phyloP scores from a whole-genome alignment of 2,329 filamentous ascomycete genomes.

The Chaetomium olivaceum region DNA sequence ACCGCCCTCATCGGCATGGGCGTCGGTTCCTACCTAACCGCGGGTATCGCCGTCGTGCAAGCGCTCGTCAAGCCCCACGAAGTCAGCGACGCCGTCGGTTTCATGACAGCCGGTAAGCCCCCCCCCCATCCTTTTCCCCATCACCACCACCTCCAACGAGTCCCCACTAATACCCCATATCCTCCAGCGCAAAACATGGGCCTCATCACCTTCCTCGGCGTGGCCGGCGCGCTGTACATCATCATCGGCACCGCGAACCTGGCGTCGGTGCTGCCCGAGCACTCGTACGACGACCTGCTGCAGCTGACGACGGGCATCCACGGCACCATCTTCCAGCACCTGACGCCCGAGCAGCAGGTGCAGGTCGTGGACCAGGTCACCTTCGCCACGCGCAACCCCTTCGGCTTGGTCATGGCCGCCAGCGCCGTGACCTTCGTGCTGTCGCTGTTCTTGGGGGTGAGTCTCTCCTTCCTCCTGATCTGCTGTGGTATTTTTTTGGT shows the following conservation, averaged over 20 bases:
- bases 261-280: background rate
- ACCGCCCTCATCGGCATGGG: background rate
- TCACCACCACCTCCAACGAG: too few species aligned
- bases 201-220: background rate
- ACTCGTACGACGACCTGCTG: background rate
- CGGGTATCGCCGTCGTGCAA: background rate
- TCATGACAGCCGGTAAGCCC: background rate
- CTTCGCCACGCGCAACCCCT: background rate
- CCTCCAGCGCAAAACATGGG: background rate
- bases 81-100: background rate
- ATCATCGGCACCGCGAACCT: background rate
- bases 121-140: too few species aligned
- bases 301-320: background rate
- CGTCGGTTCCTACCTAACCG: background rate
- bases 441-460: background rate
- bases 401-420: background rate
- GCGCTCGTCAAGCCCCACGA: background rate
- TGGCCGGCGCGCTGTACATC: slow-evolving; percentile 1
- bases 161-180: background rate
- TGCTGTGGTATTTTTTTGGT: background rate
- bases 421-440: background rate
- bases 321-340: background rate
- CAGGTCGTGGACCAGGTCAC: background rate
- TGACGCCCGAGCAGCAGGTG: background rate
- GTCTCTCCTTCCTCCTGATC: background rate